Evolutionary conservation across 2,329 filamentous ascomycete species (phyloP).

Genomic region (Paradendryphiella salina): DNA sequence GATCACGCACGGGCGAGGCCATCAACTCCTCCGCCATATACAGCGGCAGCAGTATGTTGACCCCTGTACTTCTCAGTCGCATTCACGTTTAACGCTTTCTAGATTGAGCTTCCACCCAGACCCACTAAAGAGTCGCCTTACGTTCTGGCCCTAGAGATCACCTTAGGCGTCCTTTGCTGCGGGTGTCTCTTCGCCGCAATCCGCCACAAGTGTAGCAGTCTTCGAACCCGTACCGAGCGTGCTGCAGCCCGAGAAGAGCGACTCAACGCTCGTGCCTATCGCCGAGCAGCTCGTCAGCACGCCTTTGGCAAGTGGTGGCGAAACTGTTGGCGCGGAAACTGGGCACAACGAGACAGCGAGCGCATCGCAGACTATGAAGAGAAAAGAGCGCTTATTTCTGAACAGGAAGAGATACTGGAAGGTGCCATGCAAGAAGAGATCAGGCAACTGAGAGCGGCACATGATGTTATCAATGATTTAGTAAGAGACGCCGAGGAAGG

Average conservation of each 20-base stretch:
- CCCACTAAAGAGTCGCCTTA: slow-evolving; percentile 36
- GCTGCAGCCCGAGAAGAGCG: slow-evolving; percentile 60
- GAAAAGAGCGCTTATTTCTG: slow-evolving; percentile 54
- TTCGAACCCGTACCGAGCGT: slow-evolving; percentile 56
- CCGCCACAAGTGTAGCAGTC: slow-evolving; percentile 54
- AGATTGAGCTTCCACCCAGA: slow-evolving; percentile 27
- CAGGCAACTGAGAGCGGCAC: slow-evolving; percentile 55
- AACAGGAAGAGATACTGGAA: slow-evolving; percentile 53
- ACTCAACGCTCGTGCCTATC: slow-evolving; percentile 56
- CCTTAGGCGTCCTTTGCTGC: slow-evolving; percentile 52
- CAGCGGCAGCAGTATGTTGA: slow-evolving; percentile 14
- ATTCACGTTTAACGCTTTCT: not conserved
- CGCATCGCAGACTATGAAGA: slow-evolving; percentile 55
- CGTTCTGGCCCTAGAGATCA: slow-evolving; percentile 49
- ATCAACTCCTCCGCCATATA: slow-evolving; percentile 19
- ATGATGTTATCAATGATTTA: slow-evolving; percentile 57
- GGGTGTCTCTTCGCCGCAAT: slow-evolving; percentile 51
- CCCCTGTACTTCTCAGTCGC: not conserved
- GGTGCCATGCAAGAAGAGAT: slow-evolving; percentile 53
- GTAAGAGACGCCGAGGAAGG: slow-evolving; percentile 48
- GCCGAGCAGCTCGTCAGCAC: slow-evolving; percentile 57
- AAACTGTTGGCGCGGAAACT: slow-evolving; percentile 54
- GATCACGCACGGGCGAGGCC: slow-evolving; percentile 16
- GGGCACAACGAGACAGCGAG: slow-evolving; percentile 34
- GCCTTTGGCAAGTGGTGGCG: slow-evolving; percentile 57